A percentile compares a stretch with the other conserved stretches of the same genome.
phyloP scores from a whole-genome alignment of 2,329 filamentous ascomycete species.

The Talaromyces albobiverticillius region DNA sequence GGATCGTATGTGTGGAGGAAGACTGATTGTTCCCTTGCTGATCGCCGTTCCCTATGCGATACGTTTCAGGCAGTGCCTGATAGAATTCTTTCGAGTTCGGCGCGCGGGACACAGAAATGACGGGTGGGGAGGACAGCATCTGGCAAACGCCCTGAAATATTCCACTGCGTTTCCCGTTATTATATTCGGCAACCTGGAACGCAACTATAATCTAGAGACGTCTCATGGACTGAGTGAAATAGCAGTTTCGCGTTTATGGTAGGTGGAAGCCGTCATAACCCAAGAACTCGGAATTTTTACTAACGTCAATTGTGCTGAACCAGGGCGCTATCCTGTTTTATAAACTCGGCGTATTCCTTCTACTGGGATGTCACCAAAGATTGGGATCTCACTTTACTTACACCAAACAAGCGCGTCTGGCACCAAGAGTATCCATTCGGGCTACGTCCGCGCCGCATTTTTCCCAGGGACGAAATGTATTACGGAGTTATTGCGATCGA shows the following conservation, averaged over 20 bases:
- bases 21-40: conserved; percentile 76
- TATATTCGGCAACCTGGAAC: conserved; percentile 71
- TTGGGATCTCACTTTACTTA: conserved; percentile 89
- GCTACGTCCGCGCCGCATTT: conserved; percentile 69
- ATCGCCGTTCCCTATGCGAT: conserved; percentile 81
- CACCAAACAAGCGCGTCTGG: conserved; percentile 46
- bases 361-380: conserved; percentile 98
- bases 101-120: conserved; percentile 45
- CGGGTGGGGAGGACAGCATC: conserved; percentile 79
- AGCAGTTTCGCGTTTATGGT: conserved; percentile 57
- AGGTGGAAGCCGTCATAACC: conserved; percentile 24
- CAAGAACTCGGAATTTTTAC: neutral
- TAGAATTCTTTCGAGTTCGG: conserved; percentile 74
- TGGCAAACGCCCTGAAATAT: conserved; percentile 95
- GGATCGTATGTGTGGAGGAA: conserved; percentile 76
- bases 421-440: conserved; percentile 66
- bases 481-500: conserved; percentile 78
- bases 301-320: neutral
- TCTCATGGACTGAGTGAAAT: conserved; percentile 53
- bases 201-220: conserved; percentile 55
- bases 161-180: conserved; percentile 92
- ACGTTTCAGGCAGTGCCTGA: conserved; percentile 86
- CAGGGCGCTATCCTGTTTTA: conserved; percentile 70
- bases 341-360: conserved; percentile 94
- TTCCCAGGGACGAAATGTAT: conserved; percentile 72